Conservation (phyloP, 495 filamentous ascomycete species). For the Penicillium crystallinum region DNA sequence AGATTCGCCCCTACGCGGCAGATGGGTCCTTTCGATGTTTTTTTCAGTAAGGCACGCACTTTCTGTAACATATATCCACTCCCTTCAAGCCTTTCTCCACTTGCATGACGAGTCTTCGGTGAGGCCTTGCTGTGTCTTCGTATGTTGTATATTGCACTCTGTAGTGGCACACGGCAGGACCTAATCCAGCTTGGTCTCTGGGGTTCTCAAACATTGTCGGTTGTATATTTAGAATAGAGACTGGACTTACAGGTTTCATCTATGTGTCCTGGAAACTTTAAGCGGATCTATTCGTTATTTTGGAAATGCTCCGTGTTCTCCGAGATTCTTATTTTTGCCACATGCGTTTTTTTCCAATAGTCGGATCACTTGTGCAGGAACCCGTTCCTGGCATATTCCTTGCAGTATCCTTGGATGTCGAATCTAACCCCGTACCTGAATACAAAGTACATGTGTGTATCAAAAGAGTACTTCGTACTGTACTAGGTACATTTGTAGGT, state of each 20-base stretch:
- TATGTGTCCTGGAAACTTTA: slow-evolving; percentile 1
- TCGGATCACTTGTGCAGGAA: too few species aligned
- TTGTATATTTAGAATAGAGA: too few species aligned
- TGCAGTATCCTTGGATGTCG: too few species aligned
- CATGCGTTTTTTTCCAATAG: not conserved
- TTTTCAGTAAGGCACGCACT: not conserved
- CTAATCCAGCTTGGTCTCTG: too few species aligned
- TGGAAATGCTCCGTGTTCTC: not conserved
- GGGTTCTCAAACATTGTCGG: too few species aligned
- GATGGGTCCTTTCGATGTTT: slow-evolving; percentile 3
- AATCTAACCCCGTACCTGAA: too few species aligned
- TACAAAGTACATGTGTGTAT: too few species aligned
- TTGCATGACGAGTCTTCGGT: slow-evolving; percentile 5
- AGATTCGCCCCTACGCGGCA: slow-evolving; percentile 5
- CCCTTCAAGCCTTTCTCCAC: not conserved
- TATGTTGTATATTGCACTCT: too few species aligned
- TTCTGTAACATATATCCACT: not conserved
- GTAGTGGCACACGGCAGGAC: not conserved
- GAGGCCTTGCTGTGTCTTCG: not conserved
- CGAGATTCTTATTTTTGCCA: too few species aligned
- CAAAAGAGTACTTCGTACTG: not conserved
- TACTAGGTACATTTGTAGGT: not conserved
- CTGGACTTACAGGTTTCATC: too few species aligned
- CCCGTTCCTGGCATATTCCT: not conserved
- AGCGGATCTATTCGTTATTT: not conserved